These are phyloP conservation scores for Fusarium ramigenum DNA, from an alignment of 2,329 filamentous ascomycete species.

Conservation along the genomic window DNA sequence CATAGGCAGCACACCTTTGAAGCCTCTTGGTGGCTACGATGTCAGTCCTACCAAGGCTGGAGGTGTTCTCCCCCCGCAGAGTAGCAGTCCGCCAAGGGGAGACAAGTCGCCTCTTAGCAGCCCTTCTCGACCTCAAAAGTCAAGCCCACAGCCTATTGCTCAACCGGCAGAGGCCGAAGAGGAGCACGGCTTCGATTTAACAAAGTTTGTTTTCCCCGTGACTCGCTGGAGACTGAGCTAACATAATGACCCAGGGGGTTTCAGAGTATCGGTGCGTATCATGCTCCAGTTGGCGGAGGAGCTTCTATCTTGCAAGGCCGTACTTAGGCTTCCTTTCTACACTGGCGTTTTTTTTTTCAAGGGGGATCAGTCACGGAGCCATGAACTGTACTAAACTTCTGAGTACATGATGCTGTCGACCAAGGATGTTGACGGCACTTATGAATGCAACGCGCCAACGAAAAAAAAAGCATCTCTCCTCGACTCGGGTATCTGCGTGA, in stretches of 20 bases:
- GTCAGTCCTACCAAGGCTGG: slow-evolving; percentile 66
- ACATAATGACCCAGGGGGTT: slow-evolving; percentile 61
- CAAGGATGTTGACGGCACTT: slow-evolving; percentile 19
- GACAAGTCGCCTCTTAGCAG: slow-evolving; percentile 64
- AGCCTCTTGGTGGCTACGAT: slow-evolving; percentile 59
- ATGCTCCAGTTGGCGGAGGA: slow-evolving; percentile 62
- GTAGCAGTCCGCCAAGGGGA: slow-evolving; percentile 65
- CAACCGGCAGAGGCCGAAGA: slow-evolving; percentile 53
- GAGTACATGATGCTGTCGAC: slow-evolving; percentile 4
- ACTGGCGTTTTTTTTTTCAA: slow-evolving; percentile 15
- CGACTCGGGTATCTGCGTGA: not conserved
- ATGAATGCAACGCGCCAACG: slow-evolving; percentile 28
- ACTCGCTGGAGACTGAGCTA: slow-evolving; percentile 2
- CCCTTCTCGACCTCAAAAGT: slow-evolving; percentile 56
- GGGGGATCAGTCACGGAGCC: slow-evolving; percentile 4
- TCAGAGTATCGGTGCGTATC: slow-evolving; percentile 71
- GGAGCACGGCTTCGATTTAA: slow-evolving; percentile 66
- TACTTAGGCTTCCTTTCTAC: slow-evolving; percentile 27
- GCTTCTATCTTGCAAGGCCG: slow-evolving; percentile 54
- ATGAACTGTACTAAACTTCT: slow-evolving; percentile 2
- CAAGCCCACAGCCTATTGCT: slow-evolving; percentile 40
- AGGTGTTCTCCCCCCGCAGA: slow-evolving; percentile 56
- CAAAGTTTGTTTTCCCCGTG: slow-evolving; percentile 56
- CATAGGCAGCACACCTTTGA: slow-evolving; percentile 76
- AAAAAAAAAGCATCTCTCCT: not conserved